phyloP scores from a whole-genome alignment of 2,329 filamentous ascomycete genomes.

The Dothideomycetes sp. region DNA sequence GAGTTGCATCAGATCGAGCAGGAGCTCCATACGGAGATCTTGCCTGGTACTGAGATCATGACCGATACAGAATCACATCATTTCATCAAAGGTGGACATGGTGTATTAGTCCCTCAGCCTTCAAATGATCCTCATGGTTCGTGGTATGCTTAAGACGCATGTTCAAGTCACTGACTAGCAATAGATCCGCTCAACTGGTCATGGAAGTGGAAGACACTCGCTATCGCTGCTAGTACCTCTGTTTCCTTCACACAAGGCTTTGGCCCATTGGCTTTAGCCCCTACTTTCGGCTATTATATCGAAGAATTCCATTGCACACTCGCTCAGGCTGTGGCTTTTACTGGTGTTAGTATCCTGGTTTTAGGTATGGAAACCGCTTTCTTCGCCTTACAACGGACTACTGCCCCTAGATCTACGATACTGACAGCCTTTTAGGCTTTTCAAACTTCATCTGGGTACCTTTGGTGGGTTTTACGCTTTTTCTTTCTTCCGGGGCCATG shows the following conservation, averaged over 20 bases:
- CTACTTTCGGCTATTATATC: slow-evolving; percentile 53
- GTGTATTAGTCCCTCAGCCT: slow-evolving; percentile 45
- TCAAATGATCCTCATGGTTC: slow-evolving; percentile 32
- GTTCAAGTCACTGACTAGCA: background rate
- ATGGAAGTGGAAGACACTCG: slow-evolving; percentile 39
- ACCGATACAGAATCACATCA: slow-evolving; percentile 52
- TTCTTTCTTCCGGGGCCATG: too few relatives aligned
- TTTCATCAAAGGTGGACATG: slow-evolving; percentile 48
- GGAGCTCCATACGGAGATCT: slow-evolving; percentile 45
- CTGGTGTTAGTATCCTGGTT: slow-evolving; percentile 47
- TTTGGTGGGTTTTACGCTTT: too few relatives aligned
- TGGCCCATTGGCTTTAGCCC: slow-evolving; percentile 45
- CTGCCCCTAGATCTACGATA: too few relatives aligned
- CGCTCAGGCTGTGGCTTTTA: slow-evolving; percentile 47
- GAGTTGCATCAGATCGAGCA: slow-evolving; percentile 40
- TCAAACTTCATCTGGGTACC: slow-evolving; percentile 51
- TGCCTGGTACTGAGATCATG: slow-evolving; percentile 53
- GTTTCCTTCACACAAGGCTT: slow-evolving; percentile 47
- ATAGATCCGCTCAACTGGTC: slow-evolving; percentile 43
- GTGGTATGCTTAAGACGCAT: background rate
- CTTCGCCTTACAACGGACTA: too few relatives aligned
- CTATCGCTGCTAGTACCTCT: slow-evolving; percentile 38
- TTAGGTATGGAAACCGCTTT: too few relatives aligned
- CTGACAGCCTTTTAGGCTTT: slow-evolving; percentile 50
- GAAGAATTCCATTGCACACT: slow-evolving; percentile 46